Conservation (phyloP, 2,329 filamentous ascomycete species). For the Ceratocystiopsis brevicomis region DNA sequence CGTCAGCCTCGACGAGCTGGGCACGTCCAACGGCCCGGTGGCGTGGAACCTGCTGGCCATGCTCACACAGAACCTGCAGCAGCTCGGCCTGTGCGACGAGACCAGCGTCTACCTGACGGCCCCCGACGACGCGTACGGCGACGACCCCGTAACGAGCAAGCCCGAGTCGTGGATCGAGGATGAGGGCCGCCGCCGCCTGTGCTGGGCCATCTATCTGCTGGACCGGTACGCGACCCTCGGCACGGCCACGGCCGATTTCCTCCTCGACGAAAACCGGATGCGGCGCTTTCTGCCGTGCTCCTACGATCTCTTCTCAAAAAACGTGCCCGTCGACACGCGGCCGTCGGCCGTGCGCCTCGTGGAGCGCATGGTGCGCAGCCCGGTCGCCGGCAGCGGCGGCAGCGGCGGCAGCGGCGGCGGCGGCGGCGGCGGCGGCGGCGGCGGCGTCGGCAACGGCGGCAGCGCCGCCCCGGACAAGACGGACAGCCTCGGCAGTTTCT, state of each 20-base stretch:
- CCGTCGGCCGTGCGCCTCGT: constrained; percentile 26
- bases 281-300: constrained; percentile 72
- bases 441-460: too few species aligned
- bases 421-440: too few species aligned
- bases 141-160: constrained; percentile 73
- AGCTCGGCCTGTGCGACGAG: constrained; percentile 69
- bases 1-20: constrained; percentile 64
- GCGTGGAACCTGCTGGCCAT: constrained; percentile 83
- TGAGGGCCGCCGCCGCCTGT: constrained; percentile 63
- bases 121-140: constrained; percentile 61
- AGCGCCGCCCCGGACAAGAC: constrained; percentile 23
- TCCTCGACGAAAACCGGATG: constrained; percentile 72
- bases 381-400: too few species aligned
- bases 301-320: constrained; percentile 69
- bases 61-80: constrained; percentile 72
- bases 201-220: constrained; percentile 87
- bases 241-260: constrained; percentile 71
- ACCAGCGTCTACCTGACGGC: constrained; percentile 53
- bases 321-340: constrained; percentile 64
- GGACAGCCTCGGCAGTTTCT: constrained; percentile 72
- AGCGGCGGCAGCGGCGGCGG: too few species aligned
- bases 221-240: constrained; percentile 81
- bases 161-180: constrained; percentile 76
- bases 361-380: too few species aligned
- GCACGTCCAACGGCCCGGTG: constrained; percentile 71